Conservation (phyloP, 768 basidiomycete species). For the Dioszegia aurantiaca region DNA sequence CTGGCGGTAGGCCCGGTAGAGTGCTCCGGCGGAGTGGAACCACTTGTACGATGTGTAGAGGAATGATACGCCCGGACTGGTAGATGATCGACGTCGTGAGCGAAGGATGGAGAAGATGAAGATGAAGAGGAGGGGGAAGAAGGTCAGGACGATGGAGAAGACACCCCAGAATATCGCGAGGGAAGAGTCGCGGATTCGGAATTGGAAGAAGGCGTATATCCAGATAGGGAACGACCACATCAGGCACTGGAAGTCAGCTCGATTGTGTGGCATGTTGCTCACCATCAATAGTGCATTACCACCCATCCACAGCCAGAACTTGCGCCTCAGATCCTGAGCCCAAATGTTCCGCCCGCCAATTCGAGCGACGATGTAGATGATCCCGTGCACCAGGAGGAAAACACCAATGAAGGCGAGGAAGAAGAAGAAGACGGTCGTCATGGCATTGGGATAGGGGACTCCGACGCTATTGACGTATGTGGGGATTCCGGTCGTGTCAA, state of each 20-base stretch:
- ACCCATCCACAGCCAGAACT: conserved; percentile 14
- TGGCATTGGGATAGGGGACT: conserved; percentile 81
- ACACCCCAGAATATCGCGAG: conserved; percentile 76
- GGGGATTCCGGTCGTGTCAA: conserved; percentile 71
- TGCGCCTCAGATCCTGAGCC: conserved; percentile 7
- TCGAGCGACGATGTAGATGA: conserved; percentile 58
- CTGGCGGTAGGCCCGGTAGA: conserved; percentile 62
- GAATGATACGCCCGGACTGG: conserved; percentile 54
- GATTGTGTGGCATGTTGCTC: conserved; percentile 43
- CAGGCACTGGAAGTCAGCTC: conserved; percentile 57
- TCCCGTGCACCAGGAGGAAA: conserved; percentile 57
- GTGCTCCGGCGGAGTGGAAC: conserved; percentile 48
- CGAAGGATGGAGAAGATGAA: conserved; percentile 58
- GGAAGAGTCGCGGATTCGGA: conserved; percentile 84
- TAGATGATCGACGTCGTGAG: conserved; percentile 54
- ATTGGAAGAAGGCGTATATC: conserved; percentile 82
- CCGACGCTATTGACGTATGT: conserved; percentile 73
- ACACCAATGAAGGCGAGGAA: conserved; percentile 68
- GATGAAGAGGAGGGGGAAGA: conserved; percentile 58
- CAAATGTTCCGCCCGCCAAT: conserved; percentile 46
- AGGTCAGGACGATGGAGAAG: conserved; percentile 61
- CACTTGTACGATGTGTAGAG: conserved; percentile 62
- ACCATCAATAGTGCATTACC: conserved; percentile 62
- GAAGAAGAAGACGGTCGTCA: conserved; percentile 80
- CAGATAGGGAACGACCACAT: conserved; percentile 66